Evolutionary conservation across 2,329 filamentous ascomycete genomes (phyloP), one percentile per base, ranked within the genome.

Genomic region (Sarocladium kiliense): DNA sequence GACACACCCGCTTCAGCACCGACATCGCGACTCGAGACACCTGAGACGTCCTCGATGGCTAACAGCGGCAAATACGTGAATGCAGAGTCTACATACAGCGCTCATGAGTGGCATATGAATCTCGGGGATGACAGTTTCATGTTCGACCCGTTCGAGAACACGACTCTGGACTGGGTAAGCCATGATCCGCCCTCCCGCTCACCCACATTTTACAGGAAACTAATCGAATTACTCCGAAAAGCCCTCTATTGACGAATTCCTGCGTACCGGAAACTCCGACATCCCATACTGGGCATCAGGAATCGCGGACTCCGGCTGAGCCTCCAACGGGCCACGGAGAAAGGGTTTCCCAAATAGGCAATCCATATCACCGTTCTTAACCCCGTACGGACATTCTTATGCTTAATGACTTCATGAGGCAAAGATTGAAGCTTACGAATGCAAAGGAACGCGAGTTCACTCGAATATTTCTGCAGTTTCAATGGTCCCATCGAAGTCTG

Each of bases 91-190:
- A 49, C 10, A 3, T 32, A 49, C 16, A 30, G 25, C 18, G 44
- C 26, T 30, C 44, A 49, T 19, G 44, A 49, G 26, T 49, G 44
- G 44, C 44, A 49, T 19, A 49, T 30, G 23, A 49, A 32, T 49
- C 69, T 69, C 41, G 59, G 68, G 53, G 68, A 72, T 47, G 56
- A 65, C 36, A 39, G n/a, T 18, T 61, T 66, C n/a, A 65, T 69
- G 5, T 56, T 75, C 4, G 73, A 76, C 19, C 67, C 60, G 54
- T 66, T 74, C 25, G 63, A 65, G 36, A 60, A 64, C 0, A 66
- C 66, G 21, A 61, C 65, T 16, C 62, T 74, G 37, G 72, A 77
- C 56, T 77, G 73, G 74, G 74, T 74, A 66, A 32, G 44, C 12
- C 23, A 49, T 30, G 3, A 12, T 18, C 41, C 21, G 6, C n/a